These are phyloP conservation scores for Lasiodiplodia sp. DNA, from an alignment of 2,329 filamentous ascomycete species.

Conservation along the genomic window DNA sequence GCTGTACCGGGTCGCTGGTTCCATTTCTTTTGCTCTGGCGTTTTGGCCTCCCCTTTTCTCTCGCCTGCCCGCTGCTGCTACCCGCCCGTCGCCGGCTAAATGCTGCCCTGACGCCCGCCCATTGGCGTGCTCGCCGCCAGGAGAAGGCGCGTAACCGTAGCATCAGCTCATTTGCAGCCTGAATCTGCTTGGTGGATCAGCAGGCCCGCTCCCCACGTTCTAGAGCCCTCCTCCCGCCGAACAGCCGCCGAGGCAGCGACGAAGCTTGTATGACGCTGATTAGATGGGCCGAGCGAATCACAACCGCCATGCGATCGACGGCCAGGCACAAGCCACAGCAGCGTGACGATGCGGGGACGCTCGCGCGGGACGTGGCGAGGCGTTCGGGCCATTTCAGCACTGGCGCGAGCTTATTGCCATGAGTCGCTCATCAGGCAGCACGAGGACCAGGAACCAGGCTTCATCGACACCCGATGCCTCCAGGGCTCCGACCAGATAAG, in stretches of 20 bases:
- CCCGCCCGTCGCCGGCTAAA: slow-evolving; percentile 23
- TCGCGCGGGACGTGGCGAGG: slow-evolving; percentile 30
- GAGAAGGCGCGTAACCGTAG: slow-evolving; percentile 23
- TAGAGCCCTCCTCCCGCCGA: slow-evolving; percentile 1
- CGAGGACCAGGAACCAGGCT: slow-evolving; percentile 30
- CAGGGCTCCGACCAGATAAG: slow-evolving; percentile 14
- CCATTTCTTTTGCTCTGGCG: slow-evolving; percentile 28
- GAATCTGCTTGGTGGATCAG: slow-evolving; percentile 23
- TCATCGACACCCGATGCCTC: slow-evolving; percentile 26
- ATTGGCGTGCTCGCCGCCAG: slow-evolving; percentile 15
- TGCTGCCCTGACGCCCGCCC: slow-evolving; percentile 4
- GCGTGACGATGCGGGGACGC: slow-evolving; percentile 28
- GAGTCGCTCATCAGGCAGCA: slow-evolving; percentile 28
- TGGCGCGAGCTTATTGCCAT: slow-evolving; percentile 30
- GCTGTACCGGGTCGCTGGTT: slow-evolving; percentile 24
- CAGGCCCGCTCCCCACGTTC: slow-evolving; percentile 17
- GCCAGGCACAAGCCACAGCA: slow-evolving; percentile 25
- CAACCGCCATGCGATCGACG: slow-evolving; percentile 16
- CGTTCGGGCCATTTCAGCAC: slow-evolving; percentile 29
- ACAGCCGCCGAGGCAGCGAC: slow-evolving; percentile 3
- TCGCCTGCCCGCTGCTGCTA: slow-evolving; percentile 18
- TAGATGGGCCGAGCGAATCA: slow-evolving; percentile 17
- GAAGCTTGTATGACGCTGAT: slow-evolving; percentile 17
- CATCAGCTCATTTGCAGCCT: slow-evolving; percentile 27
- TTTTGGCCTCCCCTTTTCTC: slow-evolving; percentile 20